A percentile compares a stretch with the other conserved stretches of the same genome.
Evolutionary conservation across 129 eudicot genomes (phyloP).

Genomic region (Artemisia annua): DNA sequence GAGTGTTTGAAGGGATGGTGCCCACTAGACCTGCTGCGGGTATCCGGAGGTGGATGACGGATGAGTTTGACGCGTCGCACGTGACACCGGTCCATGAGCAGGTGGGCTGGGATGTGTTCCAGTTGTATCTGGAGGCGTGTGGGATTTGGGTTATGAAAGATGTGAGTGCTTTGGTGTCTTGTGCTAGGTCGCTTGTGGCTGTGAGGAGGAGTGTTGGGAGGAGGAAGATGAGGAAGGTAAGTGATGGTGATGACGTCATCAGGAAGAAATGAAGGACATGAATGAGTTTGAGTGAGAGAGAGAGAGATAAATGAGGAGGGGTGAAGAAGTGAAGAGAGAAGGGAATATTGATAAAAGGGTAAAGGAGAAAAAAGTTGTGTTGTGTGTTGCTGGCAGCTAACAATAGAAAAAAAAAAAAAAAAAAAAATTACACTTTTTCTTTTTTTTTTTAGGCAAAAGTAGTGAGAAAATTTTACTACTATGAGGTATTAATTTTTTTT

Average conservation of each 20-base stretch:
- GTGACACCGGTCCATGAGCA: slow-evolving; percentile 81
- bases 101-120: slow-evolving; percentile 59
- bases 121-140: slow-evolving; percentile 58
- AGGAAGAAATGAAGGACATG: too few species aligned
- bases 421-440: too few species aligned
- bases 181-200: too few species aligned
- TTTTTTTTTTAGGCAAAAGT: too few species aligned
- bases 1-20: slow-evolving; percentile 52
- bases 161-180: too few species aligned
- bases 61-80: slow-evolving; percentile 55
- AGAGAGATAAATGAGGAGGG: slow-evolving; percentile 36
- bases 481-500: too few species aligned
- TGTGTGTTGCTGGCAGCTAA: too few species aligned
- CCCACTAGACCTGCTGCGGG: slow-evolving; percentile 83
- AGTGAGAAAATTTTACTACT: too few species aligned
- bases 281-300: not conserved
- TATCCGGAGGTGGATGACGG: slow-evolving; percentile 55
- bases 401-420: too few species aligned
- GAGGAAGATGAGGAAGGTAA: too few species aligned
- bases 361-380: slow-evolving; percentile 6
- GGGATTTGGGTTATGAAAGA: slow-evolving; percentile 19
- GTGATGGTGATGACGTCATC: too few species aligned
- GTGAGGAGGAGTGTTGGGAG: too few species aligned
- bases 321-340: slow-evolving; percentile 2
- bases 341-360: slow-evolving; percentile 7